Base-by-base conservation (phyloP, 2,329 filamentous ascomycete genomes). In the Calonectria crousiana region DNA sequence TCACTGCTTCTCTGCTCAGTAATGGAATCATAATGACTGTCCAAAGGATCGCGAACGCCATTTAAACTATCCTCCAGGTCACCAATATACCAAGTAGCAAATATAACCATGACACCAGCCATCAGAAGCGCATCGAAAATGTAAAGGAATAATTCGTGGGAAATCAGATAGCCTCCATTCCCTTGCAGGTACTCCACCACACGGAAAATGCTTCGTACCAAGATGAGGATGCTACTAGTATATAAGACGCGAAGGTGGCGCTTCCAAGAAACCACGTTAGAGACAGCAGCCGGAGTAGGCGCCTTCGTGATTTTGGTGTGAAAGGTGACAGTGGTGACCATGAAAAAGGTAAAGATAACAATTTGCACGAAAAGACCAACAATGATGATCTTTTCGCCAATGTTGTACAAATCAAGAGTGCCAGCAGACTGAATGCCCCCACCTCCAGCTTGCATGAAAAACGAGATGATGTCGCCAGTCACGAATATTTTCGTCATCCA, bases 351-450 rank as follows among this genome's bases (percentile, higher is more conserved):
- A 70, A 92, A 91, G 69, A 89, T 85, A 23, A 89, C 47, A 10
- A 92, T 84, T 76, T 92, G 90, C 3, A 91, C 78, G 9, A 87
- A 81, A 1, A 92, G 81, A 6, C 90, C 90, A 2, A 76, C 86
- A 20, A 91, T 82, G 16, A 91, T 86, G 52, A 91, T 81, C 6
- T 86, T 83, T 66, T 88, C 82, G 32, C 87, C 88, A 1, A 80
- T 77, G 11, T 75, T 36, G 28, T 62, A 52, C 2, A 52, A 14
- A 2, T 67, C 67, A 0, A 71, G 51, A 2, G 67, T 53, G 9
- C 53, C 68, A 16, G 44, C 60, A 28, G 65, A 26, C 65, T 69
- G 68, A 47, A 75, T 75, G 14, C 66, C 69, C 18, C 69, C 73
- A 18, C 73, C 69, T 62, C 6, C 30, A n/a, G 74, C 74, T 62